Base-by-base conservation (phyloP, 805 yeast species). In the Ascoidea rubescens region DNA sequence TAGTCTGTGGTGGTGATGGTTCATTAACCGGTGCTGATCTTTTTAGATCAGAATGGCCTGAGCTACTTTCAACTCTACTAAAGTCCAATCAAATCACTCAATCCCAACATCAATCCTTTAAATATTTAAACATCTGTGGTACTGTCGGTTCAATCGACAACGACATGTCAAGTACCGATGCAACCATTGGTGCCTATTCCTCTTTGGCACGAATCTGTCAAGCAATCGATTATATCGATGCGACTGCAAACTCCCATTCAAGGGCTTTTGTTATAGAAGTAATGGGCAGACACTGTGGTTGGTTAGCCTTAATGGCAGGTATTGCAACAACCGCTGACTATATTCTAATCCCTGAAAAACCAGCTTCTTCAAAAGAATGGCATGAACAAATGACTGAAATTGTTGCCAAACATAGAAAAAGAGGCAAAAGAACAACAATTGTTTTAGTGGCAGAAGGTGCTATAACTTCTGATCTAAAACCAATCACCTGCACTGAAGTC, bases 371-470 rank as follows among this genome's bases (percentile, higher is more conserved):
- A 17, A 73, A 73, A 42, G 73, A 75, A 42, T 93, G 99, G 99
- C 78, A 79, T 59, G 81, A 80, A 31, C 87, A 87, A 58, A 78
- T 93, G 80, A 75, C 80, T 59, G 72, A 75, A 45, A 80, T 89
- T 58, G 88, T 88, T 58, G 65, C 70, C 54, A 79, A 87, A 59
- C 97, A 91, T 69, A 79, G 98, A 62, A 69, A 71, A 50, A 82
- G 79, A 61, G 99, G 99, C 54, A 85, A 90, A 69, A 78, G 99
- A 68, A 91, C 90, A 70, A 87, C 96, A 48, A 90, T 90, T 51
- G 96, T 93, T 53, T 88, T 93, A 66, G 98, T 93, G 45, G 96
- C 99, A 31, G 99, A 93, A 71, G 99, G 99, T 65, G 99, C 99
- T 33, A 79, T 91, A 55, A 93, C 87, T 63, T 73, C 75, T 58